Evolutionary conservation across 306 rosid species (phyloP).

Genomic region (Quillaja saponaria): DNA sequence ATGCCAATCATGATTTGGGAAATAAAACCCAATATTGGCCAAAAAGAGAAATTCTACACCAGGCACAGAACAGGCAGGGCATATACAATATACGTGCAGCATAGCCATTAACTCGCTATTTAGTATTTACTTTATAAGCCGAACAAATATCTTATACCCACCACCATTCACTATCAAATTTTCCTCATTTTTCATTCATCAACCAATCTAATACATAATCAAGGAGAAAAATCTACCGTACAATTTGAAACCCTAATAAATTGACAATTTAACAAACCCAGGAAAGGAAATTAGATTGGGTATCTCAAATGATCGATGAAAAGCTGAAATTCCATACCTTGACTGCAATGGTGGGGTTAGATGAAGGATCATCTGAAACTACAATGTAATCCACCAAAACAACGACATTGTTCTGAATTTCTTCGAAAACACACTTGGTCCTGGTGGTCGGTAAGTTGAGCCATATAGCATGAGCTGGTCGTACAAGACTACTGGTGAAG

Average conservation of each 20-base stretch:
- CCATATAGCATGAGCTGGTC: conserved; percentile 49
- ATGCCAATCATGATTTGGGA: too few species aligned
- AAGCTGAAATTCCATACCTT: conserved; percentile 48
- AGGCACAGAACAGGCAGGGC: too few species aligned
- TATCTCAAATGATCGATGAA: background rate
- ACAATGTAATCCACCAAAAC: conserved; percentile 84
- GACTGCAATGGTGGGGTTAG: conserved; percentile 57
- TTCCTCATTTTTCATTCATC: conserved; percentile 1
- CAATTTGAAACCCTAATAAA: background rate
- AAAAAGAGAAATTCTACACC: too few species aligned
- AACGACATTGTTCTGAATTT: conserved; percentile 86
- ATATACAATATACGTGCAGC: too few species aligned
- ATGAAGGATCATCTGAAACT: conserved; percentile 50
- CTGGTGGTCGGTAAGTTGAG: conserved; percentile 59
- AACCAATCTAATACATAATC: conserved; percentile 14
- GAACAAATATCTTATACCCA: background rate
- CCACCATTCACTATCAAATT: background rate
- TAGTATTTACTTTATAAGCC: background rate
- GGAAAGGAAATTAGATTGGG: conserved; percentile 4
- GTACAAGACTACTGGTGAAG: conserved; percentile 27
- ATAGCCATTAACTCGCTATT: too few species aligned
- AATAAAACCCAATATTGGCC: too few species aligned
- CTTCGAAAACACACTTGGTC: conserved; percentile 94
- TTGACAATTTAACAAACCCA: conserved; percentile 12
- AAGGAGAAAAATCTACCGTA: background rate